Percentiles rank a stretch among this genome's conserved stretches.
These are phyloP conservation scores for Heimioporus sp. DNA, from an alignment of 768 basidiomycete genomes.

Conservation along the genomic window DNA sequence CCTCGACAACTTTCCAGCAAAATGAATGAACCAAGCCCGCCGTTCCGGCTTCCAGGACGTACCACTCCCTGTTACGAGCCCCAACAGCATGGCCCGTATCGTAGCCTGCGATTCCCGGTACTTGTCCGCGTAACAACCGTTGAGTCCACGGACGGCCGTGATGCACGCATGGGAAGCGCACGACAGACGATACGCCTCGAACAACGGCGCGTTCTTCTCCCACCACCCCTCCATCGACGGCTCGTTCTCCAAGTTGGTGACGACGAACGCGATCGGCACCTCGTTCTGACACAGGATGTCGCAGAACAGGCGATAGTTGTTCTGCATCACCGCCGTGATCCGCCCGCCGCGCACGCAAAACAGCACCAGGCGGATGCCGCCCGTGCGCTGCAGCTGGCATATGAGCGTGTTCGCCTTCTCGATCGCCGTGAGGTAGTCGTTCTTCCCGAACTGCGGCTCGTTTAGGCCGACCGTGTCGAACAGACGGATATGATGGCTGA, in stretches of 20 bases:
- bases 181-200: constrained; percentile 23
- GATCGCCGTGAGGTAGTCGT: constrained; percentile 28
- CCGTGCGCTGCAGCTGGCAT: constrained; percentile 27
- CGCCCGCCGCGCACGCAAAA: constrained; percentile 35
- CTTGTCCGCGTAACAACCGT: constrained; percentile 20
- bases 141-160: constrained; percentile 32
- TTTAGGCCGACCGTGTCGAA: constrained; percentile 36
- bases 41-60: constrained; percentile 23
- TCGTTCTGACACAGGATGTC: constrained; percentile 29
- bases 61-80: constrained; percentile 11
- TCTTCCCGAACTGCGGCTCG: constrained; percentile 19
- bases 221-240: constrained; percentile 34
- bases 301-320: constrained; percentile 31
- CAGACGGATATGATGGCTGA: constrained; percentile 22
- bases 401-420: constrained; percentile 36
- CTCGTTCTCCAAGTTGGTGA: constrained; percentile 34
- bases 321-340: constrained; percentile 28
- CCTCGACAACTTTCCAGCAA: constrained; percentile 17
- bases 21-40: constrained; percentile 22
- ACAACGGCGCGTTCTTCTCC: constrained; percentile 30
- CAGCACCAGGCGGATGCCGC: constrained; percentile 32
- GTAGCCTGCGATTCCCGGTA: constrained; percentile 33
- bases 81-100: constrained; percentile 21
- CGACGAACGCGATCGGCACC: constrained; percentile 31
- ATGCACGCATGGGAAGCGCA: constrained; percentile 38